phyloP scores from a whole-genome alignment of 2,329 filamentous ascomycete species.

The Bertia moriformis region DNA sequence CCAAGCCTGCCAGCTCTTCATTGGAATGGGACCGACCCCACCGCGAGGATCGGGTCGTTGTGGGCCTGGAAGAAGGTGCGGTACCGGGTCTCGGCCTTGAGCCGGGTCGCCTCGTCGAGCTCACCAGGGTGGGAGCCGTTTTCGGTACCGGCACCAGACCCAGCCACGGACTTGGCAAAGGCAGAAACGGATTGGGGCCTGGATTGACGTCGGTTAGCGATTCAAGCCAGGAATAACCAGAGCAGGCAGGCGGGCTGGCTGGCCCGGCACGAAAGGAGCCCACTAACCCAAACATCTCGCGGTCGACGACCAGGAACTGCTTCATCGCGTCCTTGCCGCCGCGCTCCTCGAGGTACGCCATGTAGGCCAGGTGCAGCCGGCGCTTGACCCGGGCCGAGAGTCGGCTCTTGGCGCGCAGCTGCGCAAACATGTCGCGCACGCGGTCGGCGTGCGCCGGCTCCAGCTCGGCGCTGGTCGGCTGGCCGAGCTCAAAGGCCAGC shows the following conservation, averaged over 20 bases:
- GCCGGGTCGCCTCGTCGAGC: constrained; percentile 32
- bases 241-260: background rate
- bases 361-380: constrained; percentile 64
- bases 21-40: constrained; percentile 36
- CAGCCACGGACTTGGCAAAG: constrained; percentile 14
- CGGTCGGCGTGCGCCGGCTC: constrained; percentile 54
- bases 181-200: constrained; percentile 30
- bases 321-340: constrained; percentile 74
- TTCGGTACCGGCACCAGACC: constrained; percentile 30
- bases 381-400: constrained; percentile 55
- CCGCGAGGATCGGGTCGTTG: constrained; percentile 27
- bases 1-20: constrained; percentile 14
- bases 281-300: constrained; percentile 70
- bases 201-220: too few species aligned
- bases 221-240: background rate
- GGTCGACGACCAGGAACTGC: constrained; percentile 70
- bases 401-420: constrained; percentile 59
- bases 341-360: constrained; percentile 69
- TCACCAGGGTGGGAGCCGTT: constrained; percentile 22
- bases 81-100: constrained; percentile 34
- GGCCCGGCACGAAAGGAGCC: constrained; percentile 4
- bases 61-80: constrained; percentile 37
- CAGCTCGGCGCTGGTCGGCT: constrained; percentile 52
- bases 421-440: constrained; percentile 68
- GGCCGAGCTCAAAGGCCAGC: constrained; percentile 75